Evolutionary conservation across 108 stramenopile genomes (phyloP).

Genomic region (Chaetoceros tenuissimus): DNA sequence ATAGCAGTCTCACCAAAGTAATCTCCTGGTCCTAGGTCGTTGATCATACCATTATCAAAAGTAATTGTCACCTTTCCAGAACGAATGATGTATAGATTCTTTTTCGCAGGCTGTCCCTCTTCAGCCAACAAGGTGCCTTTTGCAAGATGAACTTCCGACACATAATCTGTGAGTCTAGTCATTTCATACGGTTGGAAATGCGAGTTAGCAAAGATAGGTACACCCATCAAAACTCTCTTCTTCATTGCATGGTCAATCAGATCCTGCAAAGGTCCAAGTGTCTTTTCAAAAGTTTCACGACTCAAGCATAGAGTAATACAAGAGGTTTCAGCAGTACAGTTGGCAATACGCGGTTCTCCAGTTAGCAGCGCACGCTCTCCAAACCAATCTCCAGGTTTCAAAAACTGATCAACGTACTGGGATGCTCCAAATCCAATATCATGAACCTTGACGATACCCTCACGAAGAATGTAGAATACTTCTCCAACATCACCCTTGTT

Average conservation of each 20-base stretch:
- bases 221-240: constrained; percentile 75
- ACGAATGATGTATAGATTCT: constrained; percentile 75
- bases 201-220: constrained; percentile 78
- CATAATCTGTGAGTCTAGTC: constrained; percentile 63
- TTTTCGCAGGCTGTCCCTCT: constrained; percentile 60
- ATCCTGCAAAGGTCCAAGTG: constrained; percentile 68
- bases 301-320: constrained; percentile 69
- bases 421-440: constrained; percentile 84
- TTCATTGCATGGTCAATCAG: constrained; percentile 74
- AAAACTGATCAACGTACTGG: constrained; percentile 53
- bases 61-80: constrained; percentile 54
- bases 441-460: constrained; percentile 82
- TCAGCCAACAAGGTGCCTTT: constrained; percentile 67
- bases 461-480: constrained; percentile 89
- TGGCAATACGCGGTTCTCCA: constrained; percentile 89
- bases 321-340: constrained; percentile 51
- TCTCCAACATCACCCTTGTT: constrained; percentile 90
- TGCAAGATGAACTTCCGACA: constrained; percentile 49
- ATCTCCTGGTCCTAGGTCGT: constrained; percentile 61
- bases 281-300: constrained; percentile 71
- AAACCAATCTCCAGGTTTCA: constrained; percentile 83
- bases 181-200: constrained; percentile 79
- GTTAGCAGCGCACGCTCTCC: constrained; percentile 95
- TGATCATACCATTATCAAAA: constrained; percentile 65
- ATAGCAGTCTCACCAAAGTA: constrained; percentile 76